Base-by-base conservation (phyloP, 2,329 filamentous ascomycete species). In the Scleromitrula shiraiana region DNA sequence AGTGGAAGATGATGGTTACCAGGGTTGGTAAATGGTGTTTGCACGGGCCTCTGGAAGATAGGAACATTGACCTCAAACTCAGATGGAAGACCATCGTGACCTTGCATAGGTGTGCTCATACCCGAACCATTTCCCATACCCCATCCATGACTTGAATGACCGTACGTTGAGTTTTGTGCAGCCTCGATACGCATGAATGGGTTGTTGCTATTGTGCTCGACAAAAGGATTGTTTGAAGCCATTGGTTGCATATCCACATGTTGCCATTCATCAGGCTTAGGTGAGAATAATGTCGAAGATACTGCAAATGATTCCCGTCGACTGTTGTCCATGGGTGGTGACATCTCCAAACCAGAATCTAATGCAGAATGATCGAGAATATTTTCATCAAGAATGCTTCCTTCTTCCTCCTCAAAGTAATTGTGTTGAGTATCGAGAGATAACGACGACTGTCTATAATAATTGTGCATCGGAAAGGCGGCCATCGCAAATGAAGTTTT, bases 61-160 rank as follows among this genome's bases (percentile, higher is more conserved):
- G 73, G 68, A 32, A 70, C 62, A 45, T 56, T 59, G 59, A 70
- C 58, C 53, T 82, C 77, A 59, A 76, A 82, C 19, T 78, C 76
- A 38, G 71, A 63, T 32, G 75, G 68, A 27, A 80, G 66, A 41
- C 80, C 76, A 59, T 86, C 83, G 60, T 87, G 85, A 45, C 80
- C 72, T 52, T 80, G 81, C 52, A 88, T 79, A 14, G 85, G 84
- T 6, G 87, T 91, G 65, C 80, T 83, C 53, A 86, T 78, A 44
- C 80, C 84, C 22, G 85, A 85, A 58, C 71, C 73, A 42, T 75
- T 75, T 49, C 53, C 56, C 57, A 64, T 59, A 5, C 50, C 43
- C 60, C 60, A 64, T 27, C 52, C 54, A 29, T 62, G 56, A 43
- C 41, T 53, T 33, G 59, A 60, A 20, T 62, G 60, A 7, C 57